Evolutionary conservation across 2,329 filamentous ascomycete genomes (phyloP).

Genomic region (Rutstroemia sydowiana): DNA sequence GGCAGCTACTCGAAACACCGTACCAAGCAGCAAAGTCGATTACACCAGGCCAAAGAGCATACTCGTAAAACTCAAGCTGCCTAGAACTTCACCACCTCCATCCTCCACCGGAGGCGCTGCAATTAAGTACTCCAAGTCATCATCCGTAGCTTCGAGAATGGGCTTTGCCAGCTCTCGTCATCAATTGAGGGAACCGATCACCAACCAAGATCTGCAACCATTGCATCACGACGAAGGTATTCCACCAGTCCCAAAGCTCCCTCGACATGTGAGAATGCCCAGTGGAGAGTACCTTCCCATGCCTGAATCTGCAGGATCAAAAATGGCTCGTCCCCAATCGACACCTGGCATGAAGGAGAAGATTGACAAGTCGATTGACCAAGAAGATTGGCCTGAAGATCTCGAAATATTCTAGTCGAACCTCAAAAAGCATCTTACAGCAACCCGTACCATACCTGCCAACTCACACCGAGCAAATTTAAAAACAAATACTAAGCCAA

Average conservation of each 20-base stretch:
- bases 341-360: too few species aligned
- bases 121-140: conserved; percentile 15
- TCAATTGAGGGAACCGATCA: neutral
- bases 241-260: conserved; percentile 23
- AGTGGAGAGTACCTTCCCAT: conserved; percentile 3
- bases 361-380: neutral
- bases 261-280: conserved; percentile 19
- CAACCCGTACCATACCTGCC: neutral
- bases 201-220: neutral
- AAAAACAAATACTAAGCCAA: neutral
- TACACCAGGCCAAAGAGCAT: conserved; percentile 5
- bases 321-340: neutral
- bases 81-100: conserved; percentile 14
- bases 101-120: conserved; percentile 14
- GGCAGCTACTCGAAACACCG: conserved; percentile 4
- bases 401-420: conserved; percentile 6
- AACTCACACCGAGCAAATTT: neutral
- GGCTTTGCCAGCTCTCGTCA: neutral
- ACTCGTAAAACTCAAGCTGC: conserved; percentile 8
- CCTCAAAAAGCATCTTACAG: too few species aligned
- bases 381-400: conserved; percentile 8
- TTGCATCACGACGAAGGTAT: conserved; percentile 10
- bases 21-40: conserved; percentile 17
- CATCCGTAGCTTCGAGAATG: neutral
- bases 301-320: neutral